phyloP scores from a whole-genome alignment of 208 protist species.

The Crithidia acanthocephali region DNA sequence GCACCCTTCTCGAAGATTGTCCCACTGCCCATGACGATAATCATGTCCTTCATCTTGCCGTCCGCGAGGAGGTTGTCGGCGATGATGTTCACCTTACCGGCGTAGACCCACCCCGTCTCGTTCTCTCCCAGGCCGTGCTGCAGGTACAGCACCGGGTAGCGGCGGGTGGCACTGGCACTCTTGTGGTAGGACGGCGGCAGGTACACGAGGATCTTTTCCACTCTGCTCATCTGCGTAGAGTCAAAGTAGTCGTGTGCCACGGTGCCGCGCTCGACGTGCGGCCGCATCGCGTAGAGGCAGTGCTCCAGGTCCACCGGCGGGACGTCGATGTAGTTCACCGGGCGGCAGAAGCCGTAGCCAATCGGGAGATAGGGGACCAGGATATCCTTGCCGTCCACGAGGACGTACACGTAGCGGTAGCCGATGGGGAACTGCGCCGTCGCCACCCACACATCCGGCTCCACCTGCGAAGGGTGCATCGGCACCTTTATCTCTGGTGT shows the following conservation, averaged over 20 bases:
- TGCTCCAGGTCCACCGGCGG: constrained; percentile 9
- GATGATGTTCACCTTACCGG: constrained; percentile 46
- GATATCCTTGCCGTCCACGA: constrained; percentile 33
- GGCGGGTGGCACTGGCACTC: neutral
- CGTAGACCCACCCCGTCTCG: constrained; percentile 37
- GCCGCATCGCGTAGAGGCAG: constrained; percentile 11
- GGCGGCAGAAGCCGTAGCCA: constrained; percentile 30
- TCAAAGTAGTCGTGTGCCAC: constrained; percentile 21
- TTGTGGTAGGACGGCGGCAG: constrained; percentile 30
- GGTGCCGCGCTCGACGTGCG: constrained; percentile 14
- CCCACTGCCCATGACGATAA: constrained; percentile 33
- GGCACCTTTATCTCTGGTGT: neutral
- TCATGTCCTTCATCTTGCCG: constrained; percentile 26
- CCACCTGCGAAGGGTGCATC: neutral
- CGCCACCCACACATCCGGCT: neutral
- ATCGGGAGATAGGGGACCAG: constrained; percentile 37
- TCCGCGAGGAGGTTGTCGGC: constrained; percentile 45
- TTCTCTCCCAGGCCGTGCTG: constrained; percentile 41
- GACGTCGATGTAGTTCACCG: constrained; percentile 37
- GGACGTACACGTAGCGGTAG: constrained; percentile 23
- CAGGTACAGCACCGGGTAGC: constrained; percentile 34
- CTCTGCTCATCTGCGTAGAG: constrained; percentile 14
- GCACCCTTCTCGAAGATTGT: constrained; percentile 18
- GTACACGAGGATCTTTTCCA: constrained; percentile 23
- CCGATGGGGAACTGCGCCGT: constrained; percentile 21